These are phyloP conservation scores for Aspergillus neoniger DNA, from an alignment of 2,329 filamentous ascomycete genomes.

Conservation along the genomic window DNA sequence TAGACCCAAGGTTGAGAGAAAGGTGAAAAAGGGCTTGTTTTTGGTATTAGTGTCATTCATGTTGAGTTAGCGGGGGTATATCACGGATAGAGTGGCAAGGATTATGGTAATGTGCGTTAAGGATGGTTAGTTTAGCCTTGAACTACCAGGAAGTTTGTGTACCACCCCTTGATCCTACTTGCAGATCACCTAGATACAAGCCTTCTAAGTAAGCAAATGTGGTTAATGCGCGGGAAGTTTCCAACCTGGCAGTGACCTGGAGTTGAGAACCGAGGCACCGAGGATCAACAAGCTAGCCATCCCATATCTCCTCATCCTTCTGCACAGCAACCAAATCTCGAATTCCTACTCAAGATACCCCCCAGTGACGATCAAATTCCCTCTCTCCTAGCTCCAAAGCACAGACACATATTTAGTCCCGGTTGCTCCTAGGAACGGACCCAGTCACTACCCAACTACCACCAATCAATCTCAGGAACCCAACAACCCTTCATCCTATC, in stretches of 20 bases:
- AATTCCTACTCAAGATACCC: background rate
- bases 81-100: constrained; percentile 7
- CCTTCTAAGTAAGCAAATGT: background rate
- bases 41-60: constrained; percentile 1
- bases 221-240: background rate
- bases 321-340: background rate
- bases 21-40: background rate
- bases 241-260: background rate
- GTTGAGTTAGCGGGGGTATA: background rate
- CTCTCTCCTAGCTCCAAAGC: too few relatives aligned
- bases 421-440: background rate
- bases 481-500: background rate
- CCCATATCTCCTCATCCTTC: background rate
- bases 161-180: too few relatives aligned
- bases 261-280: constrained; percentile 1
- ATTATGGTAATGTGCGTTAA: constrained; percentile 12
- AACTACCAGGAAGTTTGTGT: background rate
- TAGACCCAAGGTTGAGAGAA: background rate
- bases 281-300: background rate
- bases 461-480: background rate
- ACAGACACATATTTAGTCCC: background rate
- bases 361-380: background rate
- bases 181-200: too few relatives aligned
- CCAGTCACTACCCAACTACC: background rate
- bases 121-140: constrained; percentile 9